A percentile compares a stretch with the other conserved stretches of the same genome.
These are phyloP conservation scores for Lotus japonicus DNA, from an alignment of 306 rosid species.

Conservation along the genomic window DNA sequence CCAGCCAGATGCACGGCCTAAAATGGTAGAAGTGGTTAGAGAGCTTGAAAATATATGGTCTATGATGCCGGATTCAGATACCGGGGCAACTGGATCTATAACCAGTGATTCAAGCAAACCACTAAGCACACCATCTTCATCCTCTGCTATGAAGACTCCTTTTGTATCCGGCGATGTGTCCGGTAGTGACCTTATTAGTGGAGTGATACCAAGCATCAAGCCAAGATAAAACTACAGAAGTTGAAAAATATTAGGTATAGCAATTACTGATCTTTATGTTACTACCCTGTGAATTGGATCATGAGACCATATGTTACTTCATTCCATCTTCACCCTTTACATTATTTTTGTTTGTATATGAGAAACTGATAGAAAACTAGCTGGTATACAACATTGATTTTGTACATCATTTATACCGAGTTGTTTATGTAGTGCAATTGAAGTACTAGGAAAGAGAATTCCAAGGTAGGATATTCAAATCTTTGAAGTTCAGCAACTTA, in stretches of 20 bases:
- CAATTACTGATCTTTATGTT: background rate
- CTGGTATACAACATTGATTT: constrained; percentile 16
- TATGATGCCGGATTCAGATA: constrained; percentile 59
- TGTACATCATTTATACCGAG: background rate
- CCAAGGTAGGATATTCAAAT: no score
- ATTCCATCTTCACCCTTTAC: constrained; percentile 11
- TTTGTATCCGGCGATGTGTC: constrained; percentile 61
- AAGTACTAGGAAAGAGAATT: no score
- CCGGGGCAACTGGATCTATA: constrained; percentile 14
- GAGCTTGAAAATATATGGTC: constrained; percentile 70
- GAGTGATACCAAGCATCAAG: constrained; percentile 61
- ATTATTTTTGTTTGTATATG: constrained; percentile 18
- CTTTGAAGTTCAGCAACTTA: no score
- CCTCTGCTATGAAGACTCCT: constrained; percentile 47
- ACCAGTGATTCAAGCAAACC: constrained; percentile 36
- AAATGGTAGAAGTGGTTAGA: constrained; percentile 74
- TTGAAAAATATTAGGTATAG: background rate
- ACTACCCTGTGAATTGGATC: constrained; percentile 1
- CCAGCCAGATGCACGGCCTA: constrained; percentile 73
- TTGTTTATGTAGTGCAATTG: background rate
- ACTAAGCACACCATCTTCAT: constrained; percentile 39
- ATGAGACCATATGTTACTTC: background rate
- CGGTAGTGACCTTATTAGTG: constrained; percentile 81
- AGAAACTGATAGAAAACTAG: background rate
- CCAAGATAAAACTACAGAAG: constrained; percentile 51